A percentile compares a stretch with the other conserved stretches of the same genome.
phyloP scores from a whole-genome alignment of 768 basidiomycete species.

The Glaciozyma martinii region DNA sequence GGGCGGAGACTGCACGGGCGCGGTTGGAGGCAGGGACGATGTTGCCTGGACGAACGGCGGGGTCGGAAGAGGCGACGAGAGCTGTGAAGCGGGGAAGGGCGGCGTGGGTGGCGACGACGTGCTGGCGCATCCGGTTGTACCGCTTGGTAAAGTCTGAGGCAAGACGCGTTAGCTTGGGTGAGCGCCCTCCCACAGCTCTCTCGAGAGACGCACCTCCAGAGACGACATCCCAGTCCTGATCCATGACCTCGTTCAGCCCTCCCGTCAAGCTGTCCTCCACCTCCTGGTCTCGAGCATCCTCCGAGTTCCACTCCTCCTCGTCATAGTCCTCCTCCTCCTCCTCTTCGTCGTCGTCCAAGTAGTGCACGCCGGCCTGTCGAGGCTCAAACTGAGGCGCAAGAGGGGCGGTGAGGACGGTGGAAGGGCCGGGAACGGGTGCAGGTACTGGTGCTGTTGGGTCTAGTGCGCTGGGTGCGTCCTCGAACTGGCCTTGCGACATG shows the following conservation, averaged over 20 bases:
- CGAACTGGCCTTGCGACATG: too few species aligned
- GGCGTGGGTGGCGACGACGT: slow-evolving; percentile 53
- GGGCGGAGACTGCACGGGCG: not conserved
- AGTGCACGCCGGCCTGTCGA: not conserved
- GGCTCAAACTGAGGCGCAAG: not conserved
- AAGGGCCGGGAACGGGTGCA: not conserved
- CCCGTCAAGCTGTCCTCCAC: slow-evolving; percentile 48
- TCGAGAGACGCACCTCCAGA: slow-evolving; percentile 32
- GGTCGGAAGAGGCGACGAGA: slow-evolving; percentile 41
- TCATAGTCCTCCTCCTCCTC: slow-evolving; percentile 41
- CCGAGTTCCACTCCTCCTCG: slow-evolving; percentile 51
- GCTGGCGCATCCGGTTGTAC: slow-evolving; percentile 87
- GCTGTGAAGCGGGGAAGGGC: slow-evolving; percentile 47
- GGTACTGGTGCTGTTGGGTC: not conserved
- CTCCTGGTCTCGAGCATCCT: slow-evolving; percentile 22
- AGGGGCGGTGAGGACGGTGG: not conserved
- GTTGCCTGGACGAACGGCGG: slow-evolving; percentile 3
- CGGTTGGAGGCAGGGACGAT: slow-evolving; percentile 23
- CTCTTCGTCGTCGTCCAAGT: not conserved
- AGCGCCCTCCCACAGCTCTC: not conserved
- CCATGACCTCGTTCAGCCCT: slow-evolving; percentile 63
- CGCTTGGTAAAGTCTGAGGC: slow-evolving; percentile 85
- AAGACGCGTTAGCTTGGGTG: not conserved
- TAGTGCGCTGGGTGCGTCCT: too few species aligned
- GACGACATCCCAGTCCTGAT: slow-evolving; percentile 23